These are phyloP conservation scores for Purpureocillium takamizusanense DNA, from an alignment of 2,329 filamentous ascomycete genomes.

Conservation along the genomic window DNA sequence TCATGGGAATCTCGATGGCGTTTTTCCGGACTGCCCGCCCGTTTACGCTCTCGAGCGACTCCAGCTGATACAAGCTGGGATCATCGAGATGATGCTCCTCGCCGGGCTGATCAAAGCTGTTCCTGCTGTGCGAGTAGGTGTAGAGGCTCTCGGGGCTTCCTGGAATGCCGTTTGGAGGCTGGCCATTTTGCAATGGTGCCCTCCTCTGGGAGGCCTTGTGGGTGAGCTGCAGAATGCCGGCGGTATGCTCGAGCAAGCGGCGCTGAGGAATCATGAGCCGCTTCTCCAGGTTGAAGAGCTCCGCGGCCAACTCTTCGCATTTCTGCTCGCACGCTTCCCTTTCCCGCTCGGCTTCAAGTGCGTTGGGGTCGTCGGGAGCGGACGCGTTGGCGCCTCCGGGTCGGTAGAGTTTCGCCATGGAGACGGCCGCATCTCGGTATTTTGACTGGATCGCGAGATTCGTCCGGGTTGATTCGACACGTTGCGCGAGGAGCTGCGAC, in stretches of 20 bases:
- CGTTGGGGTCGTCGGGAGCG: conserved; percentile 37
- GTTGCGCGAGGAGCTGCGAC: conserved; percentile 58
- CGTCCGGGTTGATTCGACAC: conserved; percentile 72
- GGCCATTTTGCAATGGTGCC: conserved; percentile 29
- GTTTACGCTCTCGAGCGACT: conserved; percentile 46
- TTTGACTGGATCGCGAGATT: conserved; percentile 88
- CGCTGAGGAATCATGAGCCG: conserved; percentile 65
- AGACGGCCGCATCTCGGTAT: conserved; percentile 85
- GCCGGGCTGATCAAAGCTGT: conserved; percentile 44
- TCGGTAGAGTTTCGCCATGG: conserved; percentile 72
- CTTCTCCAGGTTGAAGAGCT: conserved; percentile 73
- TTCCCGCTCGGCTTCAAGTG: conserved; percentile 63
- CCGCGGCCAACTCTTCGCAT: conserved; percentile 75
- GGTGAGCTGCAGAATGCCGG: conserved; percentile 83
- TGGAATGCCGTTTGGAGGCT: conserved; percentile 49
- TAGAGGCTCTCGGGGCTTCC: conserved; percentile 72
- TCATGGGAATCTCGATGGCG: conserved; percentile 47
- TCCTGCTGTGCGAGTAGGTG: conserved; percentile 53
- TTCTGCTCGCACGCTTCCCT: conserved; percentile 65
- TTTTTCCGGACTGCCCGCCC: conserved; percentile 25
- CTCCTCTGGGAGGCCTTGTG: conserved; percentile 65
- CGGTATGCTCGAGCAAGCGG: conserved; percentile 78
- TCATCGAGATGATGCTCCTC: conserved; percentile 67
- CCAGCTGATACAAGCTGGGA: conserved; percentile 61
- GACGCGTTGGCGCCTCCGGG: conserved; percentile 41